Evolutionary conservation across 371 early-diverging fungal species (phyloP).

Genomic region (Sporodiniella umbellata): DNA sequence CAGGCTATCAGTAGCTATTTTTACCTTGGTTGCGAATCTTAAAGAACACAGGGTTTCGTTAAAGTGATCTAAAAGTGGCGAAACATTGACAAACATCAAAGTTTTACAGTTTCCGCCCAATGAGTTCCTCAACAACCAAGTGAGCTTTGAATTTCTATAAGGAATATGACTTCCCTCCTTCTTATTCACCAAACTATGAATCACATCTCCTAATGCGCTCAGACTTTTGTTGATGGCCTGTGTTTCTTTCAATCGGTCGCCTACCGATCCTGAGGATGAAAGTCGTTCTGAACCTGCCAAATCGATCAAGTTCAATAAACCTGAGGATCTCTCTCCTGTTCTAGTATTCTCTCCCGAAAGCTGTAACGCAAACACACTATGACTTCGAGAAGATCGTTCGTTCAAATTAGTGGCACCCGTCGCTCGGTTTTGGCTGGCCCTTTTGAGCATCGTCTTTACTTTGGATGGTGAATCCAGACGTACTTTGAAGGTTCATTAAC

Average conservation of each 20-base stretch:
- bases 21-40: conserved; percentile 95
- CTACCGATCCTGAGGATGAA: conserved; percentile 82
- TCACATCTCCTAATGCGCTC: conserved; percentile 91
- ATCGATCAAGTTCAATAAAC: conserved; percentile 92
- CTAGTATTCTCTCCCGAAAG: conserved; percentile 71
- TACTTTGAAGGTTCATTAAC: too few relatives aligned
- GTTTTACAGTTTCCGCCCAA: conserved; percentile 94
- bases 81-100: conserved; percentile 98
- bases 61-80: conserved; percentile 70
- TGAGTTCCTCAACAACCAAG: conserved; percentile 90
- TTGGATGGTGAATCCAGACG: conserved; percentile 64
- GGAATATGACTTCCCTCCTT: conserved; percentile 86
- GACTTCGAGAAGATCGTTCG: conserved; percentile 93
- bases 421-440: conserved; percentile 80
- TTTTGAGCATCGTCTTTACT: conserved; percentile 68
- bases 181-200: conserved; percentile 81
- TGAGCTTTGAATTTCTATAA: conserved; percentile 96
- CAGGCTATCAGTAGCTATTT: neutral
- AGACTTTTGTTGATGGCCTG: conserved; percentile 98
- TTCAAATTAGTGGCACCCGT: conserved; percentile 95
- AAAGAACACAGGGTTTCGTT: conserved; percentile 92
- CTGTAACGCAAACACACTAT: conserved; percentile 88
- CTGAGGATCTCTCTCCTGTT: conserved; percentile 69
- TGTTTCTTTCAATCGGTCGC: conserved; percentile 92
- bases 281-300: conserved; percentile 98